Evolutionary conservation across 345 rosid genomes (phyloP).

Genomic region (Eucalyptus shirleyi): DNA sequence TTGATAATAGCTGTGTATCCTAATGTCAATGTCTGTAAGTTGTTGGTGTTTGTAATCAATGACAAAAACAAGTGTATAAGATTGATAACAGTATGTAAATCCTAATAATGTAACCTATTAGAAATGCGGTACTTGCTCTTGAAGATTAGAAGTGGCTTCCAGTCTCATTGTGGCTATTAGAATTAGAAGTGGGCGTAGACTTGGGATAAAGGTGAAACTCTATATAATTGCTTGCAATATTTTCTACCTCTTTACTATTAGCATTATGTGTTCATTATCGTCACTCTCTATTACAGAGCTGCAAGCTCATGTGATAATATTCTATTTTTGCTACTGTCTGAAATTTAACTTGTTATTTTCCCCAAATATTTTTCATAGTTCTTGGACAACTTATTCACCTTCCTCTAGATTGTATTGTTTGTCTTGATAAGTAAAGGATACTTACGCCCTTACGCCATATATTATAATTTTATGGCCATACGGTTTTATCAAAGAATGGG

Average conservation of each 20-base stretch:
- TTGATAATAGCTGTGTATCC: neutral
- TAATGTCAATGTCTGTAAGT: too few relatives aligned
- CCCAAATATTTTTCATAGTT: too few relatives aligned
- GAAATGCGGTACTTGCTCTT: too few relatives aligned
- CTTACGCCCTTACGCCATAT: neutral
- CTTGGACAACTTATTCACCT: neutral
- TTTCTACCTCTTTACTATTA: too few relatives aligned
- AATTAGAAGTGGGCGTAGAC: too few relatives aligned
- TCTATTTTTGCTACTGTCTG: too few relatives aligned
- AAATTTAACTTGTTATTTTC: too few relatives aligned
- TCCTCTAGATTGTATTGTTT: neutral
- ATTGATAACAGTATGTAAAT: neutral
- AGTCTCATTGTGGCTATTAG: too few relatives aligned
- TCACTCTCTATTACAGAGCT: neutral
- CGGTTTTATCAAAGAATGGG: neutral
- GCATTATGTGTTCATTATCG: neutral
- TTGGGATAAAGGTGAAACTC: too few relatives aligned
- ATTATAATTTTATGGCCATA: neutral
- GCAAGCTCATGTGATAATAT: rapidly evolving
- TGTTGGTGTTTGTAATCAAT: neutral
- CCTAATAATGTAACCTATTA: too few relatives aligned
- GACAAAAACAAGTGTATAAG: neutral
- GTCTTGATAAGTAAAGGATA: neutral
- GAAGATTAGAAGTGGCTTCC: neutral
- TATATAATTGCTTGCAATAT: too few relatives aligned